phyloP scores from a whole-genome alignment of 306 rosid species.

The Begonia loranthoides region DNA sequence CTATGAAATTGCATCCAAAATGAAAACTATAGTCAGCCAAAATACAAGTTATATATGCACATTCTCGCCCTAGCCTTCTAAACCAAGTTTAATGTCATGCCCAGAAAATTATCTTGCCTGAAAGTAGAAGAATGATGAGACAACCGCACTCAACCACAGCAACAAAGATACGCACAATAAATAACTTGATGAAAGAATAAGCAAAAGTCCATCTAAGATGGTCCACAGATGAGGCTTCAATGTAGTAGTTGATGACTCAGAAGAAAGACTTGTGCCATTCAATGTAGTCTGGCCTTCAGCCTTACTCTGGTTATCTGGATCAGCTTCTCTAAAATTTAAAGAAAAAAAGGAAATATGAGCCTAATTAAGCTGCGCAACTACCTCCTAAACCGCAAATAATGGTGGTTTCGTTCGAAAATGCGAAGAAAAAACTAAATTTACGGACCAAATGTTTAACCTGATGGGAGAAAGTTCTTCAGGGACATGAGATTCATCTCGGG shows the following conservation, averaged over 20 bases:
- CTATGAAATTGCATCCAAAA: too few species aligned
- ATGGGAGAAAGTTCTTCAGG: constrained; percentile 51
- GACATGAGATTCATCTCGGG: constrained; percentile 24
- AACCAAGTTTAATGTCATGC: not conserved
- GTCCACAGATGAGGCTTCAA: constrained; percentile 56
- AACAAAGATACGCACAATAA: constrained; percentile 60
- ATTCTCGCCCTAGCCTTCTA: not conserved
- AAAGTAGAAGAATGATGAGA: constrained; percentile 92
- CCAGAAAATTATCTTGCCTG: constrained; percentile 36
- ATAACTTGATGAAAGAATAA: constrained; percentile 76
- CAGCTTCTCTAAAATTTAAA: constrained; percentile 40
- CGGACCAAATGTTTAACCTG: constrained; percentile 23
- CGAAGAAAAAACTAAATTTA: not conserved
- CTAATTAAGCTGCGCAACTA: not conserved
- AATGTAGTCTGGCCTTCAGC: constrained; percentile 21
- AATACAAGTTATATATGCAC: too few species aligned
- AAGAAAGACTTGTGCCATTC: constrained; percentile 27
- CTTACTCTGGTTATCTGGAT: constrained; percentile 26
- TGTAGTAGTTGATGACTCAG: constrained; percentile 27
- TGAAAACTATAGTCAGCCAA: too few species aligned
- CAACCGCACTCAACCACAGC: constrained; percentile 87
- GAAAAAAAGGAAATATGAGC: constrained; percentile 5
- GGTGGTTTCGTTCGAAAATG: not conserved
- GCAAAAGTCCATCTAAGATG: constrained; percentile 74
- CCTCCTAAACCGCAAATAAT: too few species aligned